Conservation (phyloP, 768 basidiomycete genomes). For the Phanerochaete carnosa region DNA sequence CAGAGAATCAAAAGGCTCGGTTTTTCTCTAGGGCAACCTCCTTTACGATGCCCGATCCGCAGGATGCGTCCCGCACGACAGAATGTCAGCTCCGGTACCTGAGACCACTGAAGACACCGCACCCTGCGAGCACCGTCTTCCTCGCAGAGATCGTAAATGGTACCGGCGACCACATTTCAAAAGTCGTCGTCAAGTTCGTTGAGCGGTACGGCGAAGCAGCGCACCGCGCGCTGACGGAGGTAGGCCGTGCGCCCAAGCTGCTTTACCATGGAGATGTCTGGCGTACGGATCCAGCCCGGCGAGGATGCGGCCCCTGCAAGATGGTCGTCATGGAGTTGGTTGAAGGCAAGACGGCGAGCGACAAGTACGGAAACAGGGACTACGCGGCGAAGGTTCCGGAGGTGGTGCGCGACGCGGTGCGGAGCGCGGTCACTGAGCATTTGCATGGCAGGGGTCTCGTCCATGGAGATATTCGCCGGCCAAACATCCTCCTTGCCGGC, state of each 20-base stretch:
- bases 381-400: background rate
- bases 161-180: too few relatives aligned
- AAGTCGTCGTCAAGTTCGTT: constrained; percentile 39
- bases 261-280: constrained; percentile 19
- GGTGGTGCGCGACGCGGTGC: background rate
- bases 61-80: too few relatives aligned
- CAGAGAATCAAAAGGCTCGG: too few relatives aligned
- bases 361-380: too few relatives aligned
- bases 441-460: background rate
- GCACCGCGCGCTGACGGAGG: constrained; percentile 29
- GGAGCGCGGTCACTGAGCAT: background rate
- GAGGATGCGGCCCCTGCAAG: constrained; percentile 11
- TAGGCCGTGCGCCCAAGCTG: constrained; percentile 26
- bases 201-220: constrained; percentile 29
- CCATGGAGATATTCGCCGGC: background rate
- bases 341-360: constrained; percentile 10
- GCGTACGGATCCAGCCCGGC: constrained; percentile 5
- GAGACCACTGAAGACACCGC: too few relatives aligned
- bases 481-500: background rate
- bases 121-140: too few relatives aligned
- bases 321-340: constrained; percentile 42
- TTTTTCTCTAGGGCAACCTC: too few relatives aligned
- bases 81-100: too few relatives aligned
- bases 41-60: too few relatives aligned
- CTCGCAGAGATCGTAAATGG: too few relatives aligned